Base-by-base conservation (phyloP, 2,329 filamentous ascomycete species). In the Plectosphaerella sp. region DNA sequence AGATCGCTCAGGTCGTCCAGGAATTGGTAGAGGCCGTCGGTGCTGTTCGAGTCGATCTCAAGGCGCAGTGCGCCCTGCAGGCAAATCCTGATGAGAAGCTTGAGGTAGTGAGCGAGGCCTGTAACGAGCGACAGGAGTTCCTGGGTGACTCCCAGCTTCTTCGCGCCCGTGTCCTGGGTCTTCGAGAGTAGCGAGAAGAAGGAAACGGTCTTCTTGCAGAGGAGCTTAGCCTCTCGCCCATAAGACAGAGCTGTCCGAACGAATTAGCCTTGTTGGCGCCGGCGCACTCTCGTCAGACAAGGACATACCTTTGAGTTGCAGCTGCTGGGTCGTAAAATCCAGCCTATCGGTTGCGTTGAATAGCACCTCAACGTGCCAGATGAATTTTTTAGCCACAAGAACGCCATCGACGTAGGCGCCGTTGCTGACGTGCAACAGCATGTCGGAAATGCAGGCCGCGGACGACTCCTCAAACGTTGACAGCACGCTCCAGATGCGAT, bases 131-230 rank as follows among this genome's bases (percentile, higher is more conserved):
- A 96, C n/a, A 99, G 74, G n/a, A 99, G 80, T 67, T 99, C 94
- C 68, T 99, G 94, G 9, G 94, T 99, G 33, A 99, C 94, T 43
- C 94, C 94, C 42, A 97, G 83, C 66, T 97, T 94, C 53, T 90
- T 82, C 37, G 89, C 85, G n/a, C 88, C 89, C 9, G 86, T 90
- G 64, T 97, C 92, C 66, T 97, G 93, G 1, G 92, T 94, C 68
- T 96, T 96, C 6, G 93, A 96, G 9, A 99, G 78, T 16, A 99
- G 76, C 12, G 91, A 91, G 68, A 99, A 99, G 76, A 99, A 99
- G 24, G 93, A 90, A 6, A 99, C 94, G 51, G 99, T 96, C 71
- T 99, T 99, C 72, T 99, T 99, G 77, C 94, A 99, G n/a, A 99
- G 82, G 48, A 99, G 79, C 71, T 99, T 99, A n/a, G 94, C 89